A percentile compares a stretch with the other conserved stretches of the same genome.
Conservation (phyloP, 1,284 basidiomycete genomes). For the Melampsora americana region DNA sequence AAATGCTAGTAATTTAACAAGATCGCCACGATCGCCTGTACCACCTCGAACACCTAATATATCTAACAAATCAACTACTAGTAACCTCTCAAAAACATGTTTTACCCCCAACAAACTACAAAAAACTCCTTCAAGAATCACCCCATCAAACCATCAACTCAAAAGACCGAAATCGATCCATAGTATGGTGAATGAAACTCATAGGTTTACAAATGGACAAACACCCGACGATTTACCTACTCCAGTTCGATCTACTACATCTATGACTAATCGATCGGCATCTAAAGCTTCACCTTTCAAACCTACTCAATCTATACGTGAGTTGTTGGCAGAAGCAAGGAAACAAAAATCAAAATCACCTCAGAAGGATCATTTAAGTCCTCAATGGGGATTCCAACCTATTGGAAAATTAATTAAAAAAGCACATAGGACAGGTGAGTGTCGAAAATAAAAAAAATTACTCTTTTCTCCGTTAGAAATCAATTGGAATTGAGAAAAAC, state of each 20-base stretch:
- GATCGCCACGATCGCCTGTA: not conserved
- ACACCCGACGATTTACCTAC: not conserved
- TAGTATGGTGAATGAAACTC: not conserved
- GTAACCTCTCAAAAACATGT: too few relatives aligned
- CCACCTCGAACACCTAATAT: constrained; percentile 10
- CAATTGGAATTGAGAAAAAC: too few relatives aligned
- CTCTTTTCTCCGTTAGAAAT: too few relatives aligned
- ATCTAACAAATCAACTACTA: constrained; percentile 10
- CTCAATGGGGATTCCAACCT: constrained; percentile 28
- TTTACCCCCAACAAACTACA: not conserved
- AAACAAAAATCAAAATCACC: constrained; percentile 11
- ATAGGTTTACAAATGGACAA: not conserved
- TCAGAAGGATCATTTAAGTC: constrained; percentile 2
- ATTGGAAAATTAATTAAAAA: constrained; percentile 33
- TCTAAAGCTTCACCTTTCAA: not conserved
- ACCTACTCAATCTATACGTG: constrained; percentile 13
- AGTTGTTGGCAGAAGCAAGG: constrained; percentile 32
- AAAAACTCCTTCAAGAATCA: not conserved
- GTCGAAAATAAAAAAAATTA: too few relatives aligned
- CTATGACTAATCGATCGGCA: not conserved
- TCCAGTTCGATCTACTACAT: not conserved
- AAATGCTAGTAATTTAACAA: not conserved
- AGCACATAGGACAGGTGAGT: constrained; percentile 39
- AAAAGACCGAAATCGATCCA: not conserved
- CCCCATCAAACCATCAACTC: not conserved